Percentiles rank a stretch among this genome's conserved stretches.
Evolutionary conservation across 2,329 filamentous ascomycete genomes (phyloP).

Genomic region (Phaeoacremonium minimum): DNA sequence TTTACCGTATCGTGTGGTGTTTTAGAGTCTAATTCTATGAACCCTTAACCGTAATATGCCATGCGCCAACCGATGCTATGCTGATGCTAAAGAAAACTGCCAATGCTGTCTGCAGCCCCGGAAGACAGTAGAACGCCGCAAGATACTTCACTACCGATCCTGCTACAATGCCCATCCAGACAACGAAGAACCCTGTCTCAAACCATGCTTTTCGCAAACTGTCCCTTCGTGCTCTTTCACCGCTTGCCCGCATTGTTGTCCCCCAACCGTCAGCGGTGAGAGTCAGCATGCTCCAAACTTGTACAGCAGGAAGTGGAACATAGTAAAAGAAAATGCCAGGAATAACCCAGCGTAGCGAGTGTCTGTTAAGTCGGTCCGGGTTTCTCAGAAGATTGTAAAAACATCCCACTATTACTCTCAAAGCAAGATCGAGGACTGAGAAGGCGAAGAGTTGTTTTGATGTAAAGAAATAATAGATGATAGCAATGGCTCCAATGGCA

Average conservation of each 20-base stretch:
- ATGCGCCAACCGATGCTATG: background rate
- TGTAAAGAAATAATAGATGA: conserved; percentile 22
- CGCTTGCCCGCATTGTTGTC: conserved; percentile 24
- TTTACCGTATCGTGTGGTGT: too few species aligned
- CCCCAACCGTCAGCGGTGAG: conserved; percentile 27
- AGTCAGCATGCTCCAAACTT: conserved; percentile 26
- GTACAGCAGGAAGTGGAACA: conserved; percentile 25
- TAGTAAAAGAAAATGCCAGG: conserved; percentile 25
- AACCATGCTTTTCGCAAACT: conserved; percentile 18
- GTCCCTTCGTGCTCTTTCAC: conserved; percentile 17
- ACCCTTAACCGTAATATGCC: background rate
- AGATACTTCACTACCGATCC: conserved; percentile 11
- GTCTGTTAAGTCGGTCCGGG: conserved; percentile 13
- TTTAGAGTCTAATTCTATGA: too few species aligned
- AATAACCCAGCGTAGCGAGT: conserved; percentile 15
- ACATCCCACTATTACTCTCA: conserved; percentile 20
- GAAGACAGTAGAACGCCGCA: background rate
- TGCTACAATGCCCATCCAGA: conserved; percentile 22
- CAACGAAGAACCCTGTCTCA: conserved; percentile 21
- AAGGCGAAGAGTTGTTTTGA: conserved; percentile 17
- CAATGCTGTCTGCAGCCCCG: background rate
- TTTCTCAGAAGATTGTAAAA: conserved; percentile 23
- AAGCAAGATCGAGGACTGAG: conserved; percentile 18
- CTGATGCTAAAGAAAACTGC: background rate
- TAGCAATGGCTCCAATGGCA: conserved; percentile 18